phyloP scores from a whole-genome alignment of 352 stramenopile species.

The Phytophthora hibernalis region DNA sequence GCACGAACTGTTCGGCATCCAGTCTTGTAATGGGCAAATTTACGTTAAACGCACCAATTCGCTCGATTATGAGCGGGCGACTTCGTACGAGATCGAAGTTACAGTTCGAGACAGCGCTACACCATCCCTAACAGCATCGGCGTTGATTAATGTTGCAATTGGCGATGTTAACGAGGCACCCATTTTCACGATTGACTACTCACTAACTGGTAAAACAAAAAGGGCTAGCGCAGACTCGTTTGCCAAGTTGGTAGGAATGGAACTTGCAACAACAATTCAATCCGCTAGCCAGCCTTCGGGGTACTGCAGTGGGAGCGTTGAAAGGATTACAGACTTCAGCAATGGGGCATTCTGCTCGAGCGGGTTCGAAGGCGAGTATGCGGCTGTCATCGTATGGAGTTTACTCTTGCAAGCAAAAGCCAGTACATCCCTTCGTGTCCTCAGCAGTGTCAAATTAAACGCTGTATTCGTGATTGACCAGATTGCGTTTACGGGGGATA shows the following conservation, averaged over 20 bases:
- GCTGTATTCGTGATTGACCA: conserved; percentile 22
- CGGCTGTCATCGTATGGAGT: conserved; percentile 17
- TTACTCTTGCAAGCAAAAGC: conserved; percentile 19
- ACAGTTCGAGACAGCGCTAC: conserved; percentile 51
- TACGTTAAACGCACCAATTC: conserved; percentile 44
- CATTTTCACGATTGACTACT: conserved; percentile 39
- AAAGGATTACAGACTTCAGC: conserved; percentile 11
- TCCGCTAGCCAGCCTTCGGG: conserved; percentile 12
- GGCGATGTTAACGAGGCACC: conserved; percentile 56
- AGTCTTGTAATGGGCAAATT: conserved; percentile 59
- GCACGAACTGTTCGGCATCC: conserved; percentile 50
- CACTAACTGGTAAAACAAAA: conserved; percentile 21
- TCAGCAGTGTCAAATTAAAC: conserved; percentile 10
- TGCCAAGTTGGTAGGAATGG: conserved; percentile 6
- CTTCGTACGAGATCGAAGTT: conserved; percentile 31
- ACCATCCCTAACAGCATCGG: conserved; percentile 36
- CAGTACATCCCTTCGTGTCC: conserved; percentile 20
- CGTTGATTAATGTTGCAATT: conserved; percentile 37
- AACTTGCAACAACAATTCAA: conserved; percentile 20
- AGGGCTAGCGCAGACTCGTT: neutral
- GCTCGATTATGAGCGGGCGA: conserved; percentile 50
- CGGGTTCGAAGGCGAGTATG: conserved; percentile 10
- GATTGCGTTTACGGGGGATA: neutral
- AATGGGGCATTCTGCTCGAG: conserved; percentile 8
- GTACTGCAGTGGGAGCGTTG: conserved; percentile 17